Evolutionary conservation across 352 stramenopile species (phyloP).

Genomic region (Pythium periplocum): DNA sequence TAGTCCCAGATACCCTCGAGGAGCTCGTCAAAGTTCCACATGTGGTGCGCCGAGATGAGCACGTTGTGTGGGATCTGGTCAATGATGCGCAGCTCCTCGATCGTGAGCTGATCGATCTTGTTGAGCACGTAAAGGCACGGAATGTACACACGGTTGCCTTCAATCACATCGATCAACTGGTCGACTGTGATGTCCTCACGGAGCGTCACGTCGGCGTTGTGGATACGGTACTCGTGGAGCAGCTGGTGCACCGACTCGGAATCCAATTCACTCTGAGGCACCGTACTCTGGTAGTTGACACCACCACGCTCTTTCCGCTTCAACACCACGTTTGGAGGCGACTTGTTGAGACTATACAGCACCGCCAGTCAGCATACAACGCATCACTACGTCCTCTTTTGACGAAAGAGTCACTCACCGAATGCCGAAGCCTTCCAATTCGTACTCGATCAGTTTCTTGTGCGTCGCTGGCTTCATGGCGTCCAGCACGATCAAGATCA

Average conservation of each 20-base stretch:
- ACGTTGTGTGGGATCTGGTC: constrained; percentile 98
- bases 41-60: constrained; percentile 94
- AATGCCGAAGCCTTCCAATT: constrained; percentile 98
- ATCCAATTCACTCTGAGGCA: constrained; percentile 91
- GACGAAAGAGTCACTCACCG: constrained; percentile 28
- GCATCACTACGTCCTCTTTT: background rate
- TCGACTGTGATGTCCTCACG: constrained; percentile 96
- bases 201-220: constrained; percentile 96
- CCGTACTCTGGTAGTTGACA: constrained; percentile 95
- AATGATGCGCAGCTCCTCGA: constrained; percentile 98
- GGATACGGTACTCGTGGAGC: constrained; percentile 98
- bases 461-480: constrained; percentile 96
- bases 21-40: constrained; percentile 98
- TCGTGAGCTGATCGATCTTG: constrained; percentile 99
- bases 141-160: constrained; percentile 98
- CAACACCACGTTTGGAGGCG: constrained; percentile 95
- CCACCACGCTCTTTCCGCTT: constrained; percentile 96
- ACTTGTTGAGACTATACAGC: constrained; percentile 91
- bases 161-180: constrained; percentile 99
- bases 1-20: constrained; percentile 98
- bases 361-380: background rate
- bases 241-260: constrained; percentile 92
- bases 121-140: constrained; percentile 98
- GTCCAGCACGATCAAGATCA: constrained; percentile 98
- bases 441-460: constrained; percentile 98